phyloP scores from a whole-genome alignment of 2,329 filamentous ascomycete genomes.

The Massarina eburnea region DNA sequence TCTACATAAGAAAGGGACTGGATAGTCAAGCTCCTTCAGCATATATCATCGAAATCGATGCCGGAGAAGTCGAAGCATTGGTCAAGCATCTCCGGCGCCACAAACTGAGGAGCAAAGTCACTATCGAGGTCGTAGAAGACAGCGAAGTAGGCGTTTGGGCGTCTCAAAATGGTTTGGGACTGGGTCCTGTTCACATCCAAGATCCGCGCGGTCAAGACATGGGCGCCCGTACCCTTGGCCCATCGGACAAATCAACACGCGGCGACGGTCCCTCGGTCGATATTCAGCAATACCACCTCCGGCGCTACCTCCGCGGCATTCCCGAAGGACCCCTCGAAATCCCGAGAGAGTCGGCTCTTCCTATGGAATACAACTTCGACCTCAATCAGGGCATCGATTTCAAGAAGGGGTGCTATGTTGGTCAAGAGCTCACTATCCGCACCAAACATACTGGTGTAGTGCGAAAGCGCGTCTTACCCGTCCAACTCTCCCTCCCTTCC shows the following conservation, averaged over 20 bases:
- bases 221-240: conserved; percentile 12
- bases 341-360: conserved; percentile 68
- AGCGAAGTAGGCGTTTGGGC: conserved; percentile 71
- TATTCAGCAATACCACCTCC: conserved; percentile 65
- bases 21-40: conserved; percentile 44
- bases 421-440: conserved; percentile 93
- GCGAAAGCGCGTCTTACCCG: conserved; percentile 83
- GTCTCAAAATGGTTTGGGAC: too few species aligned
- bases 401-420: conserved; percentile 94
- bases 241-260: conserved; percentile 11
- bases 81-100: conserved; percentile 78
- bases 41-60: conserved; percentile 84
- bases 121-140: conserved; percentile 63
- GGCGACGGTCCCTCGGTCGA: conserved; percentile 31
- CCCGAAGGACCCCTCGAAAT: conserved; percentile 86
- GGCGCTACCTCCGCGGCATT: conserved; percentile 78
- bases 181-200: too few species aligned
- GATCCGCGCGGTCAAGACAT: conserved; percentile 26
- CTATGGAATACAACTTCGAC: conserved; percentile 89
- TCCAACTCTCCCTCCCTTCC: conserved; percentile 63
- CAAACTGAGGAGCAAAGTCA: conserved; percentile 80
- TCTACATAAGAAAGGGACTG: conserved; percentile 59
- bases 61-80: conserved; percentile 62
- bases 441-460: conserved; percentile 94
- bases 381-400: conserved; percentile 85